Evolutionary conservation across 2,329 filamentous ascomycete species (phyloP), one percentile per base, ranked within the genome.

Genomic region (Pleomassaria siparia): DNA sequence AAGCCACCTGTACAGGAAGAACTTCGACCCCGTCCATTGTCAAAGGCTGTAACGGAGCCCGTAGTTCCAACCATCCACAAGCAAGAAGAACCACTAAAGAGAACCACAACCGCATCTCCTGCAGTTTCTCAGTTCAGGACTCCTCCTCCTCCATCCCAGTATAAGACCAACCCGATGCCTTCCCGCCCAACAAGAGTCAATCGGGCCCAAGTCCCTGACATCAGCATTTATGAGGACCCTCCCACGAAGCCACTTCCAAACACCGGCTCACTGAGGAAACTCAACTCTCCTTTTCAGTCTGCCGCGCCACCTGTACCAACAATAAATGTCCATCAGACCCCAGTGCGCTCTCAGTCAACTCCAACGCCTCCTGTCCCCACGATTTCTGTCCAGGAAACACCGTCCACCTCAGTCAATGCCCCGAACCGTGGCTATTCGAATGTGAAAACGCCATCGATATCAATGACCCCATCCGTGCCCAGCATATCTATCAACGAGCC

Each of bases 1-100:
- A 54, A 53, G 32, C 49, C 59, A 37, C n/a, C 53, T 4, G 56
- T 48, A 44, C 50, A 59, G 44, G 16, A 43, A 49, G 49, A 58
- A 43, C 32, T 52, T 49, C 53, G 51, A 28, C 60, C 49, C 52
- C 67, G 58, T 47, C 67, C 59, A 25, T 49, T 64, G 12, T 54
- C 61, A 13, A 60, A 77, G 65, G 51, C 68, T 44, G 70, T 69
- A 47, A 72, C 74, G 51, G 72, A 76, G 26, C 64, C 68, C 16
- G 50, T 55, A 2, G 49, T 68, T 11, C 85, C 85, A 4, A 73
- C 69, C 26, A 82, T 86, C 56, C 71, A 78, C 44, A 62, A 77
- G 16, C 75, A 77, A 2, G 72, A 76, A 57, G 60, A 67, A 11
- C 26, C 44, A 18, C 36, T 54, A 2, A 59, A 51, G 43, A 47